Percentiles rank a stretch among this genome's conserved stretches.
Conservation (phyloP, 2,329 filamentous ascomycete genomes). For the Thielaviopsis euricoi region DNA sequence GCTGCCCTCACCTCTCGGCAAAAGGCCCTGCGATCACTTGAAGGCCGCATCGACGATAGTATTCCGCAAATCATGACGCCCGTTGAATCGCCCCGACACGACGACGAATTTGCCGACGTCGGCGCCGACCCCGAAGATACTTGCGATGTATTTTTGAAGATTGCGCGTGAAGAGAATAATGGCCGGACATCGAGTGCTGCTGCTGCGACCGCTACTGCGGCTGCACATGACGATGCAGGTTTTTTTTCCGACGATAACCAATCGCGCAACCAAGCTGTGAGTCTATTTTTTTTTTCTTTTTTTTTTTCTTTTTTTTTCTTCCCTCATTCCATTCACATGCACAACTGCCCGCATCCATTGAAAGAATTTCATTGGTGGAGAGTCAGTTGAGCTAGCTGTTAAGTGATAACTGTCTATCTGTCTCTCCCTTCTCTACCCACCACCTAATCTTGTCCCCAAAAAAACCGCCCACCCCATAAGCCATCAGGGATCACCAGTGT, state of each 20-base stretch:
- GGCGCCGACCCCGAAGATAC: conserved; percentile 31
- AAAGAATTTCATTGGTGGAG: neutral
- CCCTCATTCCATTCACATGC: conserved; percentile 1
- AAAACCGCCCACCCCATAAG: no score
- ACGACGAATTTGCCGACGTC: conserved; percentile 15
- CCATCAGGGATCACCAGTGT: no score
- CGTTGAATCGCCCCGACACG: neutral
- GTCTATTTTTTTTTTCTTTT: conserved; percentile 17
- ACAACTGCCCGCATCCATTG: neutral
- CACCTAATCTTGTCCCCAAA: no score
- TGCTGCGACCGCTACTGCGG: no score
- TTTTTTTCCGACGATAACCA: conserved; percentile 10
- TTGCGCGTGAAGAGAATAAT: conserved; percentile 36
- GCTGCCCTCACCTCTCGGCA: conserved; percentile 24
- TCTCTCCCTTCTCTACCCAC: neutral
- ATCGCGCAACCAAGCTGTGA: conserved; percentile 20
- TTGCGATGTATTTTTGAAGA: conserved; percentile 41
- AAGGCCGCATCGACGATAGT: conserved; percentile 26
- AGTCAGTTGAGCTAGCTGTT: neutral
- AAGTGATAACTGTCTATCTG: neutral
- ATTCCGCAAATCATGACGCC: conserved; percentile 7
- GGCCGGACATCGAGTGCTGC: conserved; percentile 22
- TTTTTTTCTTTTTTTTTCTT: conserved; percentile 10
- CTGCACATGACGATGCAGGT: conserved; percentile 17
- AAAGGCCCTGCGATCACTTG: conserved; percentile 32